A percentile compares a stretch with the other conserved stretches of the same genome.
Conservation (phyloP, 352 stramenopile genomes). For the Globisporangium echinulatum region DNA sequence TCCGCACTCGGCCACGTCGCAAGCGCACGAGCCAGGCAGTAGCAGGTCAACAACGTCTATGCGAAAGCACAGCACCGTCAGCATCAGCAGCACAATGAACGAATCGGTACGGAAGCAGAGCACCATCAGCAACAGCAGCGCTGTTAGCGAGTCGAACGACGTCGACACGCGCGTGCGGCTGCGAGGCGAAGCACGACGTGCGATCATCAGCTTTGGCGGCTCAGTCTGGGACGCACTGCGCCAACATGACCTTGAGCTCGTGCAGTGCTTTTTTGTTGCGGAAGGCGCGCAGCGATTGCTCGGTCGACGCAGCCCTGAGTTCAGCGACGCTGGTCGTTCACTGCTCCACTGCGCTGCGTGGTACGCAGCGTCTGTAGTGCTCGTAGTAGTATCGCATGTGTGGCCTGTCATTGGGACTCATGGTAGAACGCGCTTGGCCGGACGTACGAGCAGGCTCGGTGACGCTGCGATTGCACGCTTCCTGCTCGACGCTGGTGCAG, state of each 20-base stretch:
- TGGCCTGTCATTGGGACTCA: background rate
- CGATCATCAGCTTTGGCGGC: slow-evolving; percentile 46
- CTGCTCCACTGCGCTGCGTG: slow-evolving; percentile 62
- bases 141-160: slow-evolving; percentile 1
- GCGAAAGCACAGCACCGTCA: background rate
- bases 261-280: slow-evolving; percentile 57
- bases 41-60: too few relatives aligned
- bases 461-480: slow-evolving; percentile 25
- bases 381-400: too few relatives aligned
- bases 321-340: slow-evolving; percentile 45
- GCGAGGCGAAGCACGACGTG: slow-evolving; percentile 46
- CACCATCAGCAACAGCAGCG: too few relatives aligned
- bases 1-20: background rate
- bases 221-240: slow-evolving; percentile 50
- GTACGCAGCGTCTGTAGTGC: slow-evolving; percentile 13
- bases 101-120: too few relatives aligned
- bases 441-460: slow-evolving; percentile 18
- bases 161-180: slow-evolving; percentile 23
- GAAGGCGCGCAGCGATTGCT: slow-evolving; percentile 45
- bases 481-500: slow-evolving; percentile 36
- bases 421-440: background rate
- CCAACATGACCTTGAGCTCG: slow-evolving; percentile 36
- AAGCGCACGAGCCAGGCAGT: too few relatives aligned
- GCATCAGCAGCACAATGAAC: background rate
- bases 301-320: slow-evolving; percentile 28